A percentile compares a stretch with the other conserved stretches of the same genome.
Evolutionary conservation across 495 filamentous ascomycete species (phyloP).

Genomic region (Chaetomium fimeti): DNA sequence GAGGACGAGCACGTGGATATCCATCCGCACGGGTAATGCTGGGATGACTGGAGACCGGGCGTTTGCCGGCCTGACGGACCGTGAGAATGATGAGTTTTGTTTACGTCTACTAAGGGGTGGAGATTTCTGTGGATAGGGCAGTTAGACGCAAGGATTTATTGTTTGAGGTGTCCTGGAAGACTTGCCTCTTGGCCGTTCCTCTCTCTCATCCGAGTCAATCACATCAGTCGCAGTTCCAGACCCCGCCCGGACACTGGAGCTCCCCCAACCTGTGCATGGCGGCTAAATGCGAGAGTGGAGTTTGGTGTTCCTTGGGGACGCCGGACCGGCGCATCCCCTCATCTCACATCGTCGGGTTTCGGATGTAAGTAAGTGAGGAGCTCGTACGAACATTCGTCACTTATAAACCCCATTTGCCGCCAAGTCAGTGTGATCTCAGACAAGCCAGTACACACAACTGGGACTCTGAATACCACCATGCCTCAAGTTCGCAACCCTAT

Average conservation of each 20-base stretch:
- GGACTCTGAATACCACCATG: conserved; percentile 37
- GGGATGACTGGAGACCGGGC: conserved; percentile 39
- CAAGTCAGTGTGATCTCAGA: neutral
- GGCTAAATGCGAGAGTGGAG: conserved; percentile 36
- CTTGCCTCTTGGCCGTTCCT: neutral
- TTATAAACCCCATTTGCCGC: neutral
- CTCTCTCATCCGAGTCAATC: neutral
- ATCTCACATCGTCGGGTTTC: neutral
- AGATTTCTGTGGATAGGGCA: neutral
- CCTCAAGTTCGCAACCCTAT: conserved; percentile 56
- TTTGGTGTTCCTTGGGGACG: neutral
- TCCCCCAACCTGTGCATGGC: conserved; percentile 6
- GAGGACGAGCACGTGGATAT: conserved; percentile 36
- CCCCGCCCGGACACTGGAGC: conserved; percentile 6
- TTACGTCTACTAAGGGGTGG: conserved; percentile 55
- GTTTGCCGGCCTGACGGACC: conserved; percentile 58
- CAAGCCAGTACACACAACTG: neutral
- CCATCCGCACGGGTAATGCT: conserved; percentile 14
- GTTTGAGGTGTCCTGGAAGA: neutral
- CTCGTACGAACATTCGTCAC: neutral
- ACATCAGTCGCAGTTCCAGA: neutral
- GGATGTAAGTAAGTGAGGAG: conserved; percentile 2
- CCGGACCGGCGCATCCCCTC: conserved; percentile 16
- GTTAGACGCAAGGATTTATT: neutral
- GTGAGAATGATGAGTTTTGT: conserved; percentile 68